Conservation (phyloP, 2,329 filamentous ascomycete genomes). For the Plectosphaerella cucumerina region DNA sequence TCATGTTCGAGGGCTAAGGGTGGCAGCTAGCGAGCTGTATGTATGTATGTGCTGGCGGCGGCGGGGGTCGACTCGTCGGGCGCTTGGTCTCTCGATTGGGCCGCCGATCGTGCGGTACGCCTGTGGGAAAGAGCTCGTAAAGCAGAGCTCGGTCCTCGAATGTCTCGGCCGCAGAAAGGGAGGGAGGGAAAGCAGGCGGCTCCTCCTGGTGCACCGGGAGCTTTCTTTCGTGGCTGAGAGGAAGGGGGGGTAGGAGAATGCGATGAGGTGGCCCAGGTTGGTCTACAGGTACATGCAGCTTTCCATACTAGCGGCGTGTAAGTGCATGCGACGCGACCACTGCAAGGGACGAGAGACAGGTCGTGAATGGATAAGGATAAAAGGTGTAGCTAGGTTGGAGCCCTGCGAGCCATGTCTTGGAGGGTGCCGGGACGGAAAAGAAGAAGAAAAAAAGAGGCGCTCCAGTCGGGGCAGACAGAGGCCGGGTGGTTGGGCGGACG, state of each 20-base stretch:
- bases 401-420: no score
- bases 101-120: conserved; percentile 12
- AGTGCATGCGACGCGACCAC: background rate
- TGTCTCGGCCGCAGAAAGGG: background rate
- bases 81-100: background rate
- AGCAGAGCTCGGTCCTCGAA: conserved; percentile 7
- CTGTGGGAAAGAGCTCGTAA: conserved; percentile 16
- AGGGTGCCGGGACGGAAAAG: no score
- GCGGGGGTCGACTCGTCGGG: conserved; percentile 2
- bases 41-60: background rate
- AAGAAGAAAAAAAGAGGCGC: no score
- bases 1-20: conserved; percentile 28
- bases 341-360: background rate
- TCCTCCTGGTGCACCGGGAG: conserved; percentile 15
- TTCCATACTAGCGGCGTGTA: background rate
- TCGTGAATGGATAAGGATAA: no score
- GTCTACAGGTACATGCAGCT: background rate
- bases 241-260: background rate
- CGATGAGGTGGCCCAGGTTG: background rate
- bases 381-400: no score
- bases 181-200: conserved; percentile 1
- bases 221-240: conserved; percentile 5
- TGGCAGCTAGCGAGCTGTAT: background rate
- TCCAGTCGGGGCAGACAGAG: no score
- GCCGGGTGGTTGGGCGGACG: no score